Evolutionary conservation across 2,329 filamentous ascomycete species (phyloP).

Genomic region (Hansfordia pulvinata): DNA sequence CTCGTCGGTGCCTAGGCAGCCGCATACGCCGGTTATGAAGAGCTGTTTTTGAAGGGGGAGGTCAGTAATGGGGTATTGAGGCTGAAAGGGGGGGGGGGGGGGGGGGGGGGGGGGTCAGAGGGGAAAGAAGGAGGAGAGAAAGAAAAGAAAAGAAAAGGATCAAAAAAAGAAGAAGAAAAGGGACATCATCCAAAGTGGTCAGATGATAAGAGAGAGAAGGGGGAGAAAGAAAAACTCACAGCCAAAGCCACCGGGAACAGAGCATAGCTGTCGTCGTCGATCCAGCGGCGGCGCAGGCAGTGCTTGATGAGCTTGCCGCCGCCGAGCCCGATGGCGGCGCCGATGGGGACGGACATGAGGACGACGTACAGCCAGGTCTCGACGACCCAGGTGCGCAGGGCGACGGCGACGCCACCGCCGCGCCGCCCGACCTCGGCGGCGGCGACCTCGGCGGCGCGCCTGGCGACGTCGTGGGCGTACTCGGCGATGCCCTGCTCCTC

Average conservation of each 20-base stretch:
- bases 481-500: too few relatives aligned
- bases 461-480: too few relatives aligned
- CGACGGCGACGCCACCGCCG: conserved; percentile 34
- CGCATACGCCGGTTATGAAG: conserved; percentile 43
- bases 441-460: conserved; percentile 9
- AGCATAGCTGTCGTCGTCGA: conserved; percentile 39
- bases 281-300: conserved; percentile 32
- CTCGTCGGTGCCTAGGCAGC: conserved; percentile 43
- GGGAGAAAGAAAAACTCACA: conserved; percentile 1
- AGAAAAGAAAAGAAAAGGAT: background rate
- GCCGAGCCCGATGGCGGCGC: conserved; percentile 32
- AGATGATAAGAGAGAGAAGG: too few relatives aligned
- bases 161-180: too few relatives aligned
- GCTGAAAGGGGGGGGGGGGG: too few relatives aligned
- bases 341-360: conserved; percentile 36
- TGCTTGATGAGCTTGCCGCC: conserved; percentile 31
- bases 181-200: too few relatives aligned
- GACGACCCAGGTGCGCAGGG: conserved; percentile 41
- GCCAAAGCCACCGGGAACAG: conserved; percentile 38
- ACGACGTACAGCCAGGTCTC: conserved; percentile 49
- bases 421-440: conserved; percentile 30
- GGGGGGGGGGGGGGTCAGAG: too few relatives aligned
- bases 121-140: conserved; percentile 1
- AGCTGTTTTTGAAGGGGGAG: too few relatives aligned
- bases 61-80: too few relatives aligned